Conservation (phyloP, 768 basidiomycete species). For the Suillus weaverae region DNA sequence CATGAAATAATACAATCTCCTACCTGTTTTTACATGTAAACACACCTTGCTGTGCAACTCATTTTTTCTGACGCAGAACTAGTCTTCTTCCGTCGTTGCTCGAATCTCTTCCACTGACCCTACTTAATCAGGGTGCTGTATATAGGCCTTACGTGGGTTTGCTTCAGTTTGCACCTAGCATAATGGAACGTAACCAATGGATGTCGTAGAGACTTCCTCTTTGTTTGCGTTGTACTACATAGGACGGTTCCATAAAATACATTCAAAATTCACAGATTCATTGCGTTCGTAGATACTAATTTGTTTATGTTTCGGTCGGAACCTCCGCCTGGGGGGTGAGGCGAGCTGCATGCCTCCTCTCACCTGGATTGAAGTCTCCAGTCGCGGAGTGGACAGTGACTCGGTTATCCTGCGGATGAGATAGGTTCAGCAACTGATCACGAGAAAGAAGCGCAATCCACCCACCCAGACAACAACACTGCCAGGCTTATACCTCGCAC, state of each 20-base stretch:
- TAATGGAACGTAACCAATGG: slow-evolving; percentile 4
- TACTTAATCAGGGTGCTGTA: slow-evolving; percentile 5
- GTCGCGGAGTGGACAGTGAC: slow-evolving; percentile 48
- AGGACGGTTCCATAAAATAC: not conserved
- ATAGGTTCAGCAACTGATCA: slow-evolving; percentile 1
- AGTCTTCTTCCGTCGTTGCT: slow-evolving; percentile 2
- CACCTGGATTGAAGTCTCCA: slow-evolving; percentile 37
- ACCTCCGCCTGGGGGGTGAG: slow-evolving; percentile 52
- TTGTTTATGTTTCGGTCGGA: slow-evolving; percentile 35
- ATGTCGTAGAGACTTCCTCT: not conserved
- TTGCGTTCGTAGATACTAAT: not conserved
- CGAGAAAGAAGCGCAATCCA: not conserved
- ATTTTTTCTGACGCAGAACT: not conserved
- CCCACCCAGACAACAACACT: slow-evolving; percentile 59
- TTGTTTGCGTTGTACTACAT: slow-evolving; percentile 4
- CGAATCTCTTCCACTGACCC: not conserved
- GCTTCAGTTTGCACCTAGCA: not conserved
- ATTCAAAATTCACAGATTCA: not conserved
- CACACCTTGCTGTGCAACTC: slow-evolving; percentile 2
- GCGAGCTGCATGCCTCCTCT: slow-evolving; percentile 46
- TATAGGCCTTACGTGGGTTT: not conserved
- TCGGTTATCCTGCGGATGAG: slow-evolving; percentile 42
- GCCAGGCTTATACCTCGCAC: slow-evolving; percentile 50
- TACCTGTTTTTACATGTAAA: slow-evolving; percentile 2
- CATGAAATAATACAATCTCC: slow-evolving; percentile 3